These are phyloP conservation scores for Diaporthe helianthi DNA, from an alignment of 2,329 filamentous ascomycete genomes.

Conservation along the genomic window DNA sequence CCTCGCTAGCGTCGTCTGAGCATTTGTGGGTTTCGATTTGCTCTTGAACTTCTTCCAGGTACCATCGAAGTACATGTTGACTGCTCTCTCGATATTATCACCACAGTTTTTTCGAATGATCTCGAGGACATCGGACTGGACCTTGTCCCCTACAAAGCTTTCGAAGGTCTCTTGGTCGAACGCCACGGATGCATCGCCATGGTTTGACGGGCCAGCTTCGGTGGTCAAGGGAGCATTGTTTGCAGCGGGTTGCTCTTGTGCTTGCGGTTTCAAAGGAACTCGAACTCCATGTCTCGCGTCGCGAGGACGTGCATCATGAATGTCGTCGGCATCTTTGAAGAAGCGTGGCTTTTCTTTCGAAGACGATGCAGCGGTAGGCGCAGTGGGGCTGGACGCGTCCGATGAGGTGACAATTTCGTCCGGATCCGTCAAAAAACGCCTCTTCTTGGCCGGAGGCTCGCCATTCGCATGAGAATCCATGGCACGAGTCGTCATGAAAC, in stretches of 20 bases:
- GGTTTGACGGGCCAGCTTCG: constrained; percentile 33
- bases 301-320: constrained; percentile 35
- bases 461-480: constrained; percentile 30
- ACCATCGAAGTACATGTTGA: constrained; percentile 75
- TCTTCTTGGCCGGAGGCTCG: constrained; percentile 34
- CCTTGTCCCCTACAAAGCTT: constrained; percentile 64
- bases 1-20: constrained; percentile 27
- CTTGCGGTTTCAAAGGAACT: neutral
- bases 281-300: neutral
- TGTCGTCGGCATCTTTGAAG: constrained; percentile 38
- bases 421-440: constrained; percentile 38
- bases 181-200: constrained; percentile 42
- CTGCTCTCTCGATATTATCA: constrained; percentile 65
- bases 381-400: constrained; percentile 12
- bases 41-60: constrained; percentile 64
- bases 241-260: constrained; percentile 34
- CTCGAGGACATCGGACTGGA: constrained; percentile 55
- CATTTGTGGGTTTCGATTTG: constrained; percentile 32
- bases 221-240: constrained; percentile 30
- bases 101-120: constrained; percentile 62
- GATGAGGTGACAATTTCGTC: constrained; percentile 31
- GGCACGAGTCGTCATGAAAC: constrained; percentile 39
- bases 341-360: constrained; percentile 34
- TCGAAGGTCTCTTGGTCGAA: constrained; percentile 68
- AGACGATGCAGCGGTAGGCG: neutral